Conservation (phyloP, 805 yeast species). For the Debaryomyces maramus region DNA sequence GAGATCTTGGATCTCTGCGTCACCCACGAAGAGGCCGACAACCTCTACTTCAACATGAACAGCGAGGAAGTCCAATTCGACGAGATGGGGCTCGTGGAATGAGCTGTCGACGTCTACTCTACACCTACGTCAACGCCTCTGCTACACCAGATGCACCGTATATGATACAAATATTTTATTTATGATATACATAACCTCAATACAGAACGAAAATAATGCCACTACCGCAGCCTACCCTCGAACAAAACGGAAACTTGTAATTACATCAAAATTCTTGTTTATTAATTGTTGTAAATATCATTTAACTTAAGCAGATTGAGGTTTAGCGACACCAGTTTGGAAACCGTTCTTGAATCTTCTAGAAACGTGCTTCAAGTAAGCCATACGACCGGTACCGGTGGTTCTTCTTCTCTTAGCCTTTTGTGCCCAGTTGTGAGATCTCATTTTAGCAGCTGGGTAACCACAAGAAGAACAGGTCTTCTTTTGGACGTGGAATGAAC, state of each 20-base stretch:
- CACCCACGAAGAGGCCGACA: constrained; percentile 79
- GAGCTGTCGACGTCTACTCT: too few species aligned
- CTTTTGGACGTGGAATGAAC: constrained; percentile 99
- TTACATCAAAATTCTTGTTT: constrained; percentile 3
- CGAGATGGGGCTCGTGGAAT: constrained; percentile 25
- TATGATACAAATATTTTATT: constrained; percentile 2
- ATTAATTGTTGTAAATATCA: constrained; percentile 9
- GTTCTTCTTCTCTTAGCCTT: constrained; percentile 99
- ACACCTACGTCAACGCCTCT: too few species aligned
- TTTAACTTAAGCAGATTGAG: constrained; percentile 59
- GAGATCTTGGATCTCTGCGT: constrained; percentile 66
- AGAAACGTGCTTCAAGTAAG: constrained; percentile 93
- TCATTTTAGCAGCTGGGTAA: constrained; percentile 98
- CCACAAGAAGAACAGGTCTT: constrained; percentile 98
- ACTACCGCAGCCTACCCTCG: constrained; percentile 1
- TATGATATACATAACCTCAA: constrained; percentile 3
- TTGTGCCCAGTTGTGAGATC: constrained; percentile 99
- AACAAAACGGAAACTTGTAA: constrained; percentile 3
- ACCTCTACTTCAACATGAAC: constrained; percentile 66
- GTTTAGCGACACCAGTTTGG: constrained; percentile 82
- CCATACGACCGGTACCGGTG: constrained; percentile 99
- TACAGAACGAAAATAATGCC: constrained; percentile 4
- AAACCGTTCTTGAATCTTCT: constrained; percentile 99
- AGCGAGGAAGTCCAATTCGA: constrained; percentile 27
- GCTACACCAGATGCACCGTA: background rate